Base-by-base conservation (phyloP, 805 yeast species). In the Nakazawaea peltata region DNA sequence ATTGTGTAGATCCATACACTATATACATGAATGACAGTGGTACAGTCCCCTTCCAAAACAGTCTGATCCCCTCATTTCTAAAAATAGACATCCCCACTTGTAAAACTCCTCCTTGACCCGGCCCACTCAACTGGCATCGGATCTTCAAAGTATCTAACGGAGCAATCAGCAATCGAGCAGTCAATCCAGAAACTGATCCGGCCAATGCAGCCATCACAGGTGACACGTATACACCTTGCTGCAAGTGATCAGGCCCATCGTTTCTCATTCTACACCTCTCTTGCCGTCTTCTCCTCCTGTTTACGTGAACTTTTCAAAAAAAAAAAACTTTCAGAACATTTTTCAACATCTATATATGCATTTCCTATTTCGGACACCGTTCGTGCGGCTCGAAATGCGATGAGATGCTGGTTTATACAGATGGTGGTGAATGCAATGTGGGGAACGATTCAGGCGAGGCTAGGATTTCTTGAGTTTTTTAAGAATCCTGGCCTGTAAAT, bases 31-130 rank as follows among this genome's bases (percentile, higher is more conserved):
- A 54, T 43, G 86, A 86, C 0, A 97, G 98, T 0, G 98, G 95
- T 0, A 85, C 68, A 51, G 92, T 92, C 0, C 98, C 98, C 53
- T 87, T 88, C 97, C 97, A 92, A n/a, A 90, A 63, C 0, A 86
- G 90, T 3, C 55, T 41, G 0, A 79, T 28, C 1, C 95, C 94
- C 54, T 90, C 97, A 23, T 73, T 65, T 11, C 12, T 22, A 18
- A 11, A 35, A 3, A 35, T 35, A n/a, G 17, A 14, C 14, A 54
- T 51, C 1, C 69, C 42, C 2, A 86, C 67, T 1, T 61, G 53
- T 11, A 41, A 42, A 31, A 74, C 52, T 0, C 78, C n/a, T 8
- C 7, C 63, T 14, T 52, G 37, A 3, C 47, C 22, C 3, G 64
- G 50, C 3, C 72, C 67, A 9, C 46, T 42, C 2, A 84, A 59